Evolutionary conservation across 2,329 filamentous ascomycete species (phyloP), one percentile per base, ranked within the genome.

Genomic region (Cladosporium sp.): DNA sequence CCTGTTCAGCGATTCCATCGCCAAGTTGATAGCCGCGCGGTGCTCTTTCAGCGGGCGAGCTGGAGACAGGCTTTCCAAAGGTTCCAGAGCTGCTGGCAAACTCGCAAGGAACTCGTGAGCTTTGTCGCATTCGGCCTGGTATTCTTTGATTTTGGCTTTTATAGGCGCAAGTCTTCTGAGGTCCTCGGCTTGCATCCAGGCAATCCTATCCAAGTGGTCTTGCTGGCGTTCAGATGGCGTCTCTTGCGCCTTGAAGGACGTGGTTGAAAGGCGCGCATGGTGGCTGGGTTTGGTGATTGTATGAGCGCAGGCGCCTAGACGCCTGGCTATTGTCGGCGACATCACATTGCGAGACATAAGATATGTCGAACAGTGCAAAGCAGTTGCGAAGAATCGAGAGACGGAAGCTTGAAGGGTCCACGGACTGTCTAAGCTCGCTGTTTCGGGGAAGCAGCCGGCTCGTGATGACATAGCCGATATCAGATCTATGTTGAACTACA

Each of bases 331-430:
- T 30, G 19, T 39, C 37, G 28, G 54, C 34, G 34, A 49, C 54
- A 56, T 56, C 25, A 56, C 54, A 56, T 56, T 56, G 54, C 54
- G 42, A 39, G 47, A 34, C 54, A 56, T 56, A 43, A 25, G 40
- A 37, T 9, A 15, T 11, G 17, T 25, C n/a, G 49, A 28, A 9
- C n/a, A 12, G n/a, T 28, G 14, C 3, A 39, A 14, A 12, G 30
- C 8, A 50, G 47, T 19, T 14, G 30, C 11, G 14, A 22, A 22
- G 25, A 25, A 25, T 25, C 25, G 25, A 25, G 25, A 25, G 25
- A 25, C 25, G 25, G 25, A 25, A 25, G 25, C 25, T 38, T 5
- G 19, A n/a, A 28, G 15, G 25, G 22, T 47, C 22, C 22, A 28
- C 25, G 15, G 11, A 30, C n/a, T 30, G 43, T 47, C 25, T 22